Base-by-base conservation (phyloP, 2,329 filamentous ascomycete genomes). In the Clathrospora elynae region DNA sequence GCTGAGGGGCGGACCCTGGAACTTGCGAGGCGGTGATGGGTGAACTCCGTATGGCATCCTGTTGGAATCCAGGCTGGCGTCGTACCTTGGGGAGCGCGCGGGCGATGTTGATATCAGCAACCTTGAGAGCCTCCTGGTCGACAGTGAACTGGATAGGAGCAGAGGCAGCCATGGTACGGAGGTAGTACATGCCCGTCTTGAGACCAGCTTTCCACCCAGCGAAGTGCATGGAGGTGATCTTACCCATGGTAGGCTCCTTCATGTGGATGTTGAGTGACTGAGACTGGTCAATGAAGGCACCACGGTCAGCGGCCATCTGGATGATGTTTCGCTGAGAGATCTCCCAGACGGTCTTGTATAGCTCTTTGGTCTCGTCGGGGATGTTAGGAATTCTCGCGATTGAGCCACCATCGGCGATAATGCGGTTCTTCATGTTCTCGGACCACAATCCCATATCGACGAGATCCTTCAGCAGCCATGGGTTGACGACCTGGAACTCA, bases 121-220 rank as follows among this genome's bases (percentile, higher is more conserved):
- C 84, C 77, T 90, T 89, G 60, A 99, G 84, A 42, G 89, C 88
- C 74, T 96, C 89, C 74, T 99, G 92, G 70, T 99, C 93, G 67
- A 99, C 93, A 4, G 93, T 99, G 78, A 99, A 99, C 74, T 99
- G 93, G 58, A 99, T 99, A 39, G 93, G 93, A 32, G 91, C 90
- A 12, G 91, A 91, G 23, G 93, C 93, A 53, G 93, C 93, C 84
- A 95, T 93, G 33, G 93, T 99, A 64, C 93, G 90, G 61, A 99
- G 85, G 76, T 99, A 99, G 85, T 99, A 99, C 93, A 99, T 97
- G 78, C 93, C 93, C 23, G 93, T 99, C 87, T 99, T 99, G 60
- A 99, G 83, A 66, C 93, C 93, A 57, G 97, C 85, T 81, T 97
- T 99, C 93, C 93, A 99, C 62, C 93, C 93, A 34, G 93, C 83